Percentiles rank a stretch among this genome's conserved stretches.
phyloP scores from a whole-genome alignment of 148 eudicot genomes.

The Vaccinium darrowii region DNA sequence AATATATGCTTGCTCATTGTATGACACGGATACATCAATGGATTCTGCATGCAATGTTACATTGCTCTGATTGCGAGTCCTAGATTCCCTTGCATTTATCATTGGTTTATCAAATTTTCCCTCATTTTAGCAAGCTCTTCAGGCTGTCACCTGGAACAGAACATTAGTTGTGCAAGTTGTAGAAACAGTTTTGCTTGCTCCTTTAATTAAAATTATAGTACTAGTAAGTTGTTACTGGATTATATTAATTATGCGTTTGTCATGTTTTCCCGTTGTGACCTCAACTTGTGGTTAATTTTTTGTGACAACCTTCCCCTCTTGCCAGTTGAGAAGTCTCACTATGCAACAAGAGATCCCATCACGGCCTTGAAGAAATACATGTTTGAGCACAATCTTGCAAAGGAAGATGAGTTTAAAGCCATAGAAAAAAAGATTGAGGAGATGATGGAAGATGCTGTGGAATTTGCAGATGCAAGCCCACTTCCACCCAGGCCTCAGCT shows the following conservation, averaged over 20 bases:
- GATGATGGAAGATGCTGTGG: conserved; percentile 79
- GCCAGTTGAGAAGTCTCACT: conserved; percentile 82
- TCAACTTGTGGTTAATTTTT: neutral
- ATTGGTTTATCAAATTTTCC: neutral
- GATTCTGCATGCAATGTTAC: neutral
- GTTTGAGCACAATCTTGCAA: conserved; percentile 68
- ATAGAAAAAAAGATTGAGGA: conserved; percentile 89
- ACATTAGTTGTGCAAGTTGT: neutral
- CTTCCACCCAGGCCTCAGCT: conserved; percentile 72
- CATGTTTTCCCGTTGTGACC: neutral
- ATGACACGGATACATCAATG: neutral
- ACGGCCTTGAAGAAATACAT: conserved; percentile 71
- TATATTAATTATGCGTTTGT: neutral
- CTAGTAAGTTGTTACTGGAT: neutral
- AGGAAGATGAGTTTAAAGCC: conserved; percentile 75
- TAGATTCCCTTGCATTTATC: neutral
- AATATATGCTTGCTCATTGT: neutral
- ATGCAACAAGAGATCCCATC: conserved; percentile 84
- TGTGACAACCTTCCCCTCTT: neutral
- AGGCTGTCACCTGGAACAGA: neutral
- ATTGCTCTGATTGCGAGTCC: neutral
- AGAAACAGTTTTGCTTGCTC: neutral
- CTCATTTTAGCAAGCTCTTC: neutral
- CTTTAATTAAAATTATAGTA: neutral
- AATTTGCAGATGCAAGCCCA: conserved; percentile 82